These are phyloP conservation scores for Fagopyrum homotropicum DNA, from an alignment of 148 eudicot genomes.

Conservation along the genomic window DNA sequence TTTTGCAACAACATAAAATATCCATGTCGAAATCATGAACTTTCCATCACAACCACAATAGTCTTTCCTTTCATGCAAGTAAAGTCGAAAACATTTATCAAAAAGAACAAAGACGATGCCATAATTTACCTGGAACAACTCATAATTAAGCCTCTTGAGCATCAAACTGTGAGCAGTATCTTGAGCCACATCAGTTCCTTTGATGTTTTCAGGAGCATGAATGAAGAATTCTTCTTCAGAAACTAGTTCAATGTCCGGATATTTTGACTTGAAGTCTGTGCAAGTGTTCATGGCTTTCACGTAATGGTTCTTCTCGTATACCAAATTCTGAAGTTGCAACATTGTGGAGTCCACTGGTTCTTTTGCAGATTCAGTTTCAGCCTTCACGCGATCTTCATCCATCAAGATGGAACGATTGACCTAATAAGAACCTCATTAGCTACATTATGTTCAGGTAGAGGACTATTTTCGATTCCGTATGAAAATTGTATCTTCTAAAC, in stretches of 20 bases:
- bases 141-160: slow-evolving; percentile 90
- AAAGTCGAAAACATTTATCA: not conserved
- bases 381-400: slow-evolving; percentile 81
- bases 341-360: slow-evolving; percentile 88
- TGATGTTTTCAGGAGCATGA: slow-evolving; percentile 79
- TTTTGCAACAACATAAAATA: not conserved
- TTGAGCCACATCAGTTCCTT: slow-evolving; percentile 38
- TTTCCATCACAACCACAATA: not conserved
- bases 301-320: slow-evolving; percentile 93
- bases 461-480: not conserved
- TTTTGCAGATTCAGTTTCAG: slow-evolving; percentile 83
- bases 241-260: slow-evolving; percentile 88
- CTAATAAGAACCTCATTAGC: slow-evolving; percentile 26
- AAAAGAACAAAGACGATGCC: not conserved
- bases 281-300: slow-evolving; percentile 88
- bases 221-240: slow-evolving; percentile 77
- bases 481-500: not conserved
- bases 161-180: slow-evolving; percentile 74
- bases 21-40: not conserved
- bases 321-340: slow-evolving; percentile 89
- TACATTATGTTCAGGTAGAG: not conserved
- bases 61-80: slow-evolving; percentile 1
- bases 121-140: slow-evolving; percentile 64
- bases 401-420: slow-evolving; percentile 81
- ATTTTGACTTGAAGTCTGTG: slow-evolving; percentile 92